phyloP scores from a whole-genome alignment of 2,329 filamentous ascomycete species.

The Microsporum canis region DNA sequence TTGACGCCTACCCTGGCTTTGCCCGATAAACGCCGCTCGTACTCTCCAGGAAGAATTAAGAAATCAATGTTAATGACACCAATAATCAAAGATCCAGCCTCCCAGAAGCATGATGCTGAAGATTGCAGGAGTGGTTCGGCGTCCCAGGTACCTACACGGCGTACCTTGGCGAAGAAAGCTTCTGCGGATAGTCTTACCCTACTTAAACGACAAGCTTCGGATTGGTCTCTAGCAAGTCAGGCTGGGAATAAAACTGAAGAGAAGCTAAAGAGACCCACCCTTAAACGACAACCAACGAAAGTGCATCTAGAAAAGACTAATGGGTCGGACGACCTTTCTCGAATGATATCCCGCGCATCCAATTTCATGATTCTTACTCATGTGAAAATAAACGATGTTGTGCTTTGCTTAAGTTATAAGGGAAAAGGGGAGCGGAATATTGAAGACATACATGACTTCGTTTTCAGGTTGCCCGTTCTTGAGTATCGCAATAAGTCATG shows the following conservation, averaged over 20 bases:
- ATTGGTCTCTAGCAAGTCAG: slow-evolving; percentile 27
- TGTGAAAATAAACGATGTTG: slow-evolving; percentile 88
- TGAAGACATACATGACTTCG: slow-evolving; percentile 93
- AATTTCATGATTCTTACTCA: slow-evolving; percentile 97
- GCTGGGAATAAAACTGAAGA: slow-evolving; percentile 25
- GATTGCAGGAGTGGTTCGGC: slow-evolving; percentile 11
- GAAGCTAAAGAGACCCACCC: slow-evolving; percentile 39
- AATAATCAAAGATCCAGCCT: slow-evolving; percentile 9
- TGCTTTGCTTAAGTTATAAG: slow-evolving; percentile 92
- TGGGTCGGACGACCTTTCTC: slow-evolving; percentile 76
- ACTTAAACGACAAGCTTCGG: slow-evolving; percentile 26
- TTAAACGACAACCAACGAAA: slow-evolving; percentile 36
- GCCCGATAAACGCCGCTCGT: slow-evolving; percentile 31
- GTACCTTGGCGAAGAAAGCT: slow-evolving; percentile 28
- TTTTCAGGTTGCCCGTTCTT: slow-evolving; percentile 86
- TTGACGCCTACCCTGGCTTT: slow-evolving; percentile 67
- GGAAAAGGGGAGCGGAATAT: slow-evolving; percentile 91
- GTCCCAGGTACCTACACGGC: slow-evolving; percentile 22
- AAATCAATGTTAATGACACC: not conserved
- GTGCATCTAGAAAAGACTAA: slow-evolving; percentile 39
- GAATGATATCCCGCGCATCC: slow-evolving; percentile 91
- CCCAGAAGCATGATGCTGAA: slow-evolving; percentile 15
- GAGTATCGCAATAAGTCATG: slow-evolving; percentile 99
- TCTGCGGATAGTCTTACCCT: slow-evolving; percentile 33
- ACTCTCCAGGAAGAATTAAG: slow-evolving; percentile 19